Evolutionary conservation across 306 rosid species (phyloP).

Genomic region (Medicago lupulina): DNA sequence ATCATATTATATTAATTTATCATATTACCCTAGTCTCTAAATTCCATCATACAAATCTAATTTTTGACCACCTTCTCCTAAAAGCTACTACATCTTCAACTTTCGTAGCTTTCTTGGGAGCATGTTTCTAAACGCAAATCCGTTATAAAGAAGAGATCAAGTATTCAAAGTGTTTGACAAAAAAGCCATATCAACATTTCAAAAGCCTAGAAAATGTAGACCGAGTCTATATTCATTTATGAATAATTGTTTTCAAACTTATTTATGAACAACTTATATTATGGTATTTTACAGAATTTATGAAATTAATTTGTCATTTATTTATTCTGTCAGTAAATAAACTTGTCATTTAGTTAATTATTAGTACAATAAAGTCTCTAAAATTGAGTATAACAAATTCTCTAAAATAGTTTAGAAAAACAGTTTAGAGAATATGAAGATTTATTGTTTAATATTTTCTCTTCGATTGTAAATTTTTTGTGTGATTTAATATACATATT

Average conservation of each 20-base stretch:
- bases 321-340: too few relatives aligned
- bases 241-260: not conserved
- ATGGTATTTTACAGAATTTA: too few relatives aligned
- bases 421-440: too few relatives aligned
- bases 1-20: too few relatives aligned
- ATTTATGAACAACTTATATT: not conserved
- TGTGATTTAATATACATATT: too few relatives aligned
- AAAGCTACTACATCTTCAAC: conserved; percentile 10
- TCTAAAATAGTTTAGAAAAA: too few relatives aligned
- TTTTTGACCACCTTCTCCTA: conserved; percentile 20
- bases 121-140: conserved; percentile 25
- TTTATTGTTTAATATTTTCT: too few relatives aligned
- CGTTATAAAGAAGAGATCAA: conserved; percentile 17
- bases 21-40: conserved; percentile 31
- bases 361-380: too few relatives aligned
- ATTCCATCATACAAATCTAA: not conserved
- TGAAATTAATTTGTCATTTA: too few relatives aligned
- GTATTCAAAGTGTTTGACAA: conserved; percentile 31
- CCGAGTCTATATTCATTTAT: not conserved
- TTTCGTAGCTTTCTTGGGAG: conserved; percentile 39
- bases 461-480: too few relatives aligned
- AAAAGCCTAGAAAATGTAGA: conserved; percentile 31
- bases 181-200: conserved; percentile 2
- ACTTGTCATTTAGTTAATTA: too few relatives aligned
- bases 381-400: too few relatives aligned